Evolutionary conservation across 2,329 filamentous ascomycete species (phyloP), one percentile per base, ranked within the genome.

Genomic region (Dothistroma septosporum): DNA sequence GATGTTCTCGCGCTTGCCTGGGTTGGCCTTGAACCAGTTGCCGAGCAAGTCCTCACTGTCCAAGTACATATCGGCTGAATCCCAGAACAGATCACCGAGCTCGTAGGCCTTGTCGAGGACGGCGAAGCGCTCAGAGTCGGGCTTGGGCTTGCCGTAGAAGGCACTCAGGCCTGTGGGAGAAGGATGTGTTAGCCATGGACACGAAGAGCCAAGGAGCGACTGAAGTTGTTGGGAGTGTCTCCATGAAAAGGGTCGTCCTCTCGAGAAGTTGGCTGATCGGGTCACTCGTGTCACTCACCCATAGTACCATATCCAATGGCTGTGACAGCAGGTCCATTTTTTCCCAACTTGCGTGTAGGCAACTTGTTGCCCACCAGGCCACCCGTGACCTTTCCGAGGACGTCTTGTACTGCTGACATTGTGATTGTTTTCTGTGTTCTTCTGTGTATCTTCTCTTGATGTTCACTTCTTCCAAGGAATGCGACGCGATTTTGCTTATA

Each of bases 291-390:
- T 37, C 7, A 37, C 33, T 11, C 14, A 37, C 41, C 41, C 83
- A 85, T 85, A 22, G 80, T 72, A 16, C 83, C 82, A 33, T 84
- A 78, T 11, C 83, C 83, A 8, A 85, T 66, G 9, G 76, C 75
- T 3, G 79, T 76, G 33, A 86, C 79, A 21, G 77, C 66, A 0
- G 81, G 81, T 16, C 83, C 83, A 65, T 81, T 76, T 61, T 78
- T 80, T 61, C 83, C 82, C 14, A 86, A 75, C 44, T 76, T 76
- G 59, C 76, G 77, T 32, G 76, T 79, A 4, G 76, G 76, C 19
- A 79, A 72, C 66, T 70, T 70, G 59, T 65, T 66, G 53, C 68
- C 68, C 48, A 66, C 50, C 55, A 61, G 58, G 24, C 68, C 68
- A 47, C 61, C 65, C 28, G 66, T 69, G 63, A 59, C 66, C 28